phyloP scores from a whole-genome alignment of 75 land plant species.

The Azolla pinnata region DNA sequence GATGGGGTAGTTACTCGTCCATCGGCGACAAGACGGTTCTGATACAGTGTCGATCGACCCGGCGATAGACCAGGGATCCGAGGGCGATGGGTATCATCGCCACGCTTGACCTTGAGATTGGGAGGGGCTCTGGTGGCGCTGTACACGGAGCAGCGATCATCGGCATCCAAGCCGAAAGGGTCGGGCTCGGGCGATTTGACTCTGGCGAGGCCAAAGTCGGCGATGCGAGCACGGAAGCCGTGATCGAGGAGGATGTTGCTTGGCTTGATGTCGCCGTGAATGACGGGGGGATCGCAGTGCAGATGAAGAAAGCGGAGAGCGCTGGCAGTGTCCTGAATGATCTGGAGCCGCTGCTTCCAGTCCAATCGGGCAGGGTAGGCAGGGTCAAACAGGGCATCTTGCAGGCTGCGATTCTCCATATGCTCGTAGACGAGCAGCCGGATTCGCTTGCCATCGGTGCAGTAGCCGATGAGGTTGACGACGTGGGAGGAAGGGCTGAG shows the following conservation, averaged over 20 bases:
- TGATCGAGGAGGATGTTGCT: conserved; percentile 69
- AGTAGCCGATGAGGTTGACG: conserved; percentile 66
- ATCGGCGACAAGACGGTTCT: too few relatives aligned
- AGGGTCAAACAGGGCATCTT: conserved; percentile 48
- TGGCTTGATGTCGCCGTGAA: conserved; percentile 88
- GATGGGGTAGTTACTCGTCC: too few relatives aligned
- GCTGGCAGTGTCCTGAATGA: conserved; percentile 49
- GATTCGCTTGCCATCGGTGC: conserved; percentile 27
- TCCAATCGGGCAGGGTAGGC: conserved; percentile 15
- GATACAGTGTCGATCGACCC: too few relatives aligned
- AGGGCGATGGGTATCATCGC: too few relatives aligned
- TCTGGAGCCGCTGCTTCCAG: conserved; percentile 50
- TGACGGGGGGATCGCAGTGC: conserved; percentile 70
- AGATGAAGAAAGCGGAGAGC: conserved; percentile 56
- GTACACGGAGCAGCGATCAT: too few relatives aligned
- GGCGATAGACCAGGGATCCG: too few relatives aligned
- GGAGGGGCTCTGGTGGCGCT: too few relatives aligned
- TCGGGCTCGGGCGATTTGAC: too few relatives aligned
- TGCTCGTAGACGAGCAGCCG: conserved; percentile 63
- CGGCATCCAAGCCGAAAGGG: too few relatives aligned
- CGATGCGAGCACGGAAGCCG: conserved; percentile 47
- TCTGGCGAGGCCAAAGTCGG: conserved; percentile 82
- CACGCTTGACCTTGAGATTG: too few relatives aligned
- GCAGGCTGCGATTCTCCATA: conserved; percentile 66
- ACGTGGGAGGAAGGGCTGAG: conserved; percentile 49